These are phyloP conservation scores for Vanderwaltozyma verrucispora DNA, from an alignment of 805 yeast species.

Conservation along the genomic window DNA sequence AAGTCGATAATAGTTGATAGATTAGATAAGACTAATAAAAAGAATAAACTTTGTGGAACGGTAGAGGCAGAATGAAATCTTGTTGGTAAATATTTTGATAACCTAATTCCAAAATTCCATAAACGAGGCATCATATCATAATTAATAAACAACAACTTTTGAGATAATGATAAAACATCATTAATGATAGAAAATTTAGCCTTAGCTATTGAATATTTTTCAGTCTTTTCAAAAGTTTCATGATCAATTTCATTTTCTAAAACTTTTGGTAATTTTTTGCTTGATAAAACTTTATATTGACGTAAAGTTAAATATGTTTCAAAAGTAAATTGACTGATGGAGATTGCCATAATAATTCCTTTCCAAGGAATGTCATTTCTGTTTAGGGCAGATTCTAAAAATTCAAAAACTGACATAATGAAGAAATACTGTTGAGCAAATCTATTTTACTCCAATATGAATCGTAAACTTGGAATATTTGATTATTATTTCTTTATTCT, in stretches of 20 bases:
- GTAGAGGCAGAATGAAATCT: slow-evolving; percentile 37
- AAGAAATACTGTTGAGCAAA: too few relatives aligned
- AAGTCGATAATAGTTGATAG: slow-evolving; percentile 44
- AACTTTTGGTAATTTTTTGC: slow-evolving; percentile 54
- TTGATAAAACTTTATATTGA: slow-evolving; percentile 56
- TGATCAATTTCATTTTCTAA: slow-evolving; percentile 56
- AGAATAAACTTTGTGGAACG: slow-evolving; percentile 62
- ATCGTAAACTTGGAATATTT: too few relatives aligned
- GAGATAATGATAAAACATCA: slow-evolving; percentile 39
- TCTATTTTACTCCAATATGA: too few relatives aligned
- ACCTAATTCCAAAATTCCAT: slow-evolving; percentile 41
- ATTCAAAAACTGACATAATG: slow-evolving; percentile 8
- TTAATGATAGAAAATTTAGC: slow-evolving; percentile 54
- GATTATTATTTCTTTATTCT: too few relatives aligned
- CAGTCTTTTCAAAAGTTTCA: slow-evolving; percentile 67
- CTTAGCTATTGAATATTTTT: slow-evolving; percentile 71
- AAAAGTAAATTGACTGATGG: slow-evolving; percentile 64
- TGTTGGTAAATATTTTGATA: slow-evolving; percentile 20
- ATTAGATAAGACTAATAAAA: slow-evolving; percentile 41
- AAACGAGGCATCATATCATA: slow-evolving; percentile 54
- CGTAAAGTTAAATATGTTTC: slow-evolving; percentile 66
- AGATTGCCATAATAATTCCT: slow-evolving; percentile 56
- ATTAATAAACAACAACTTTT: slow-evolving; percentile 48
- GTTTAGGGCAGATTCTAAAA: slow-evolving; percentile 43
- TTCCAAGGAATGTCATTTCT: slow-evolving; percentile 74